Base-by-base conservation (phyloP, 352 stramenopile species). In the Globisporangium perplexum region DNA sequence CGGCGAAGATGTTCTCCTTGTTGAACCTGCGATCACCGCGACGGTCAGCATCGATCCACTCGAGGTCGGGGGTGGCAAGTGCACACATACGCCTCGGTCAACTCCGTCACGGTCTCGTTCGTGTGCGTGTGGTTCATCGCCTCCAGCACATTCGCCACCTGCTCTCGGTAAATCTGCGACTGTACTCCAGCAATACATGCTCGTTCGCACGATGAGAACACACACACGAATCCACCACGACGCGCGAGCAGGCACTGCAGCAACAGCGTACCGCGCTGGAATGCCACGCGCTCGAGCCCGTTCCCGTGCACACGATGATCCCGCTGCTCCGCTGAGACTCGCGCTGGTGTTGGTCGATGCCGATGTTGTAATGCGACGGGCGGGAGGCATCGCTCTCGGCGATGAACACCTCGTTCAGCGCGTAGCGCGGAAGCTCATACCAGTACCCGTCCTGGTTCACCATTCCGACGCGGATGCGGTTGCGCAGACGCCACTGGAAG, bases 371-470 rank as follows among this genome's bases (percentile, higher is more conserved):
- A 59, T 90, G 79, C 42, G 83, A 92, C 36, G 85, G 85, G 1
- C 83, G 83, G 26, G 83, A 93, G 33, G 85, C 79, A 33, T 95
- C 85, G 23, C 77, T 84, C 64, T 95, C 85, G 10, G 85, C 85
- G 55, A 95, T 93, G 55, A 95, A 95, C 41, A 95, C 83, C 73
- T 95, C 85, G 56, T 95, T 95, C 28, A 95, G 66, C 30, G 85
- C 85, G 50, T 88, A 95, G 14, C 80, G 83, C 38, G 83, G 83
- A 18, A 95, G 59, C 42, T 95, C 83, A 41, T 92, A 89, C 79
- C 85, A 93, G 61, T 83, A 93, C 3, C 84, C 84, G 61, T 95
- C 84, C 46, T 93, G 84, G 59, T 95, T 93, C 31, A 95, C 84
- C 82, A 95, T 93, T 20, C 81, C 83, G 0, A 93, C 83, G 59